Conservation (phyloP, 2,329 filamentous ascomycete genomes). For the Piedraia hortae region DNA sequence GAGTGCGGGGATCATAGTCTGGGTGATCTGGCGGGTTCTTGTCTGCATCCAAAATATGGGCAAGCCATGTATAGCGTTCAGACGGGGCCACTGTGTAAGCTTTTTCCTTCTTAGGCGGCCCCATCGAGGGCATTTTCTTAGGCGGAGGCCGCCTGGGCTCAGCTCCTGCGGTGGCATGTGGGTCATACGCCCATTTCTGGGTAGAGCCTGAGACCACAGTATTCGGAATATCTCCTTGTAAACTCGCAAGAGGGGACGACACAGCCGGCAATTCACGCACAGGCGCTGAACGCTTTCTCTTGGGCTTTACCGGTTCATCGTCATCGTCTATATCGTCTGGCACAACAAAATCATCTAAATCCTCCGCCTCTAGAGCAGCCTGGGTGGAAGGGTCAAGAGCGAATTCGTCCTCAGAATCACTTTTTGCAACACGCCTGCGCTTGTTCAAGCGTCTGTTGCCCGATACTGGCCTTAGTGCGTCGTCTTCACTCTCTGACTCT, state of each 20-base stretch:
- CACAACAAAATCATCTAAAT: conserved; percentile 69
- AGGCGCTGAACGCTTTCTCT: conserved; percentile 25
- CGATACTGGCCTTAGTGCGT: conserved; percentile 33
- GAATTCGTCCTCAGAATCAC: conserved; percentile 40
- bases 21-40: conserved; percentile 50
- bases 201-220: conserved; percentile 35
- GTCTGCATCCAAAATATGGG: conserved; percentile 61
- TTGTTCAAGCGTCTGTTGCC: conserved; percentile 23
- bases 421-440: conserved; percentile 32
- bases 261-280: conserved; percentile 17
- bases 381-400: conserved; percentile 29
- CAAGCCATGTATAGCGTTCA: conserved; percentile 71
- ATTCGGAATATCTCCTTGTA: conserved; percentile 19
- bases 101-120: conserved; percentile 24
- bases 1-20: conserved; percentile 69
- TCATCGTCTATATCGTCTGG: conserved; percentile 56
- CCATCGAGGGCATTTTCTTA: conserved; percentile 8
- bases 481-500: conserved; percentile 54
- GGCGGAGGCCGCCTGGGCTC: conserved; percentile 17
- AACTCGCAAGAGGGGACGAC: conserved; percentile 17
- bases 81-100: conserved; percentile 62
- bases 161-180: conserved; percentile 26
- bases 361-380: conserved; percentile 31
- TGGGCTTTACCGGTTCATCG: conserved; percentile 27
- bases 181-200: conserved; percentile 58